Percentiles rank a stretch among this genome's conserved stretches.
Conservation (phyloP, 768 basidiomycete genomes). For the Thelephora aurantiotincta region DNA sequence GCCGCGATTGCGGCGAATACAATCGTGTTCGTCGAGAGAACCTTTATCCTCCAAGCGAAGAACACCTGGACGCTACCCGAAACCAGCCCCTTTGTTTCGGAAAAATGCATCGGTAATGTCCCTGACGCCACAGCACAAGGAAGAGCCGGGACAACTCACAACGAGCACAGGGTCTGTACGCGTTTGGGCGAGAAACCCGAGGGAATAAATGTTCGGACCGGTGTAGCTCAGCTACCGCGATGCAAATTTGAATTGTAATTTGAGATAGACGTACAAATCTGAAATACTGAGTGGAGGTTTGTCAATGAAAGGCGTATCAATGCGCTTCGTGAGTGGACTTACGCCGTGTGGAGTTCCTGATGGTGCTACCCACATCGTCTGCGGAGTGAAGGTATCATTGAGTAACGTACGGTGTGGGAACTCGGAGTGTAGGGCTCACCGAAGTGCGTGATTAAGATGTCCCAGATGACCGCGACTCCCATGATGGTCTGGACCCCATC, state of each 20-base stretch:
- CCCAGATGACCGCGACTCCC: slow-evolving; percentile 15
- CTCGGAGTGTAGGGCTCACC: slow-evolving; percentile 7
- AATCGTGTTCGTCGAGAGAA: slow-evolving; percentile 8
- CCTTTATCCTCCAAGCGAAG: slow-evolving; percentile 13
- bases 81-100: slow-evolving; percentile 9
- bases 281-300: too few species aligned
- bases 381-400: background rate
- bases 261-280: too few species aligned
- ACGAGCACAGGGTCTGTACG: slow-evolving; percentile 1
- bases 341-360: background rate
- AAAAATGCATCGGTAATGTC: background rate
- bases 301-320: too few species aligned
- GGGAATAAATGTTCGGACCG: slow-evolving; percentile 1
- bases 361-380: background rate
- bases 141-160: background rate
- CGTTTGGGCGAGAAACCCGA: slow-evolving; percentile 7
- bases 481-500: slow-evolving; percentile 15
- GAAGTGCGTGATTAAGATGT: slow-evolving; percentile 14
- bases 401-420: background rate
- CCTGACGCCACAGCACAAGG: too few species aligned
- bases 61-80: slow-evolving; percentile 12
- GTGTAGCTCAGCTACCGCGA: too few species aligned
- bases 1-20: slow-evolving; percentile 6
- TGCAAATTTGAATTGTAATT: too few species aligned
- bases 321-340: background rate